Evolutionary conservation across 371 early-diverging fungal genomes (phyloP).

Genomic region (Mucor irregularis): DNA sequence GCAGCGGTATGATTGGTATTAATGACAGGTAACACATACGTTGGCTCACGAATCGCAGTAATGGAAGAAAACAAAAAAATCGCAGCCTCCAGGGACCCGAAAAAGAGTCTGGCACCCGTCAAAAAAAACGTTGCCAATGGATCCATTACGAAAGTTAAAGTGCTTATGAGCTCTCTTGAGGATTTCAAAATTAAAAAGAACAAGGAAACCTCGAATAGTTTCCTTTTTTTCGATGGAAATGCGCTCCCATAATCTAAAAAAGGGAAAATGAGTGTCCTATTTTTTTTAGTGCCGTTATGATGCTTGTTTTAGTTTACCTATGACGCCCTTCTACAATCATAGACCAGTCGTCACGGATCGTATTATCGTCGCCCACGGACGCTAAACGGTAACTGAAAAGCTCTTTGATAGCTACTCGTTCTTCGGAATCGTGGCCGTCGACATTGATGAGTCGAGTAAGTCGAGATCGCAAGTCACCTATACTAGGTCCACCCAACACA

Average conservation of each 20-base stretch:
- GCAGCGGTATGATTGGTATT: conserved; percentile 62
- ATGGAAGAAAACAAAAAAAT: conserved; percentile 69
- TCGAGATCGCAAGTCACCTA: conserved; percentile 69
- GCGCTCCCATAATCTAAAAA: conserved; percentile 43
- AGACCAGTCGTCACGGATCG: conserved; percentile 67
- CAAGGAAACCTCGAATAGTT: conserved; percentile 72
- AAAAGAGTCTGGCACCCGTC: conserved; percentile 71
- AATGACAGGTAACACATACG: conserved; percentile 64
- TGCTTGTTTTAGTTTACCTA: conserved; percentile 28
- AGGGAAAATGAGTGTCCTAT: no score
- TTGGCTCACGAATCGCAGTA: conserved; percentile 62
- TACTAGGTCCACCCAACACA: conserved; percentile 70
- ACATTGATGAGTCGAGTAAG: conserved; percentile 61
- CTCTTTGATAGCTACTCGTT: conserved; percentile 60
- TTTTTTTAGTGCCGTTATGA: neutral
- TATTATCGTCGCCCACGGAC: conserved; percentile 42
- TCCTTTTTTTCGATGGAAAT: conserved; percentile 62
- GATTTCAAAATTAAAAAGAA: conserved; percentile 67
- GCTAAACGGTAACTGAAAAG: conserved; percentile 67
- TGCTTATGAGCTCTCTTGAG: conserved; percentile 61
- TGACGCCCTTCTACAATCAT: conserved; percentile 71
- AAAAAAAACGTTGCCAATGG: conserved; percentile 78
- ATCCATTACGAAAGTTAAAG: conserved; percentile 73
- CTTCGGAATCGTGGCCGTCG: conserved; percentile 30
- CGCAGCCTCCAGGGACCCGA: conserved; percentile 69